A percentile compares a stretch with the other conserved stretches of the same genome.
Conservation (phyloP, 2,329 filamentous ascomycete genomes). For the Penicillium sp. region DNA sequence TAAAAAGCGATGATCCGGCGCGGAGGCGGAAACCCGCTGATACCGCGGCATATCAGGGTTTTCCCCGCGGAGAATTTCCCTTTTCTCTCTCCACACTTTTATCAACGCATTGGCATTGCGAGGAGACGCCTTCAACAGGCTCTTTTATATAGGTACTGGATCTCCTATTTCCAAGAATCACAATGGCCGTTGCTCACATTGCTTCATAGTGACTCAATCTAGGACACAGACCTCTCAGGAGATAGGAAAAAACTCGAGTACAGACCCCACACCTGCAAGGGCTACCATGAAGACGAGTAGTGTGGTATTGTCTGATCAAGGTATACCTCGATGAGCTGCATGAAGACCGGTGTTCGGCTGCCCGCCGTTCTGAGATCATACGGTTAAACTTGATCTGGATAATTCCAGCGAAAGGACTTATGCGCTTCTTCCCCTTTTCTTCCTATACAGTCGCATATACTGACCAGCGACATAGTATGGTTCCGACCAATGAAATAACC, state of each 20-base stretch:
- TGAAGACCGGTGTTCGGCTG: slow-evolving; percentile 41
- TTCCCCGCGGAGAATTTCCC: slow-evolving; percentile 16
- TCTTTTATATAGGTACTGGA: slow-evolving; percentile 3
- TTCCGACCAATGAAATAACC: slow-evolving; percentile 26
- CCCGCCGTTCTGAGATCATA: slow-evolving; percentile 41
- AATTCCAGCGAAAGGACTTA: slow-evolving; percentile 45
- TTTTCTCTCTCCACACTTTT: slow-evolving; percentile 1
- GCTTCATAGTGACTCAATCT: slow-evolving; percentile 20
- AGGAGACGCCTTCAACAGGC: background rate
- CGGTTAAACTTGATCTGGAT: slow-evolving; percentile 45
- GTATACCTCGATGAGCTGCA: slow-evolving; percentile 38
- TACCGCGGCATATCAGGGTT: slow-evolving; percentile 11
- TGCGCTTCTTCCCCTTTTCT: slow-evolving; percentile 29
- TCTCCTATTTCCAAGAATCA: background rate
- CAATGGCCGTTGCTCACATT: slow-evolving; percentile 7
- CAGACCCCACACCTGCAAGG: slow-evolving; percentile 23
- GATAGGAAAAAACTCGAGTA: slow-evolving; percentile 19
- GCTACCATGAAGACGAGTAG: slow-evolving; percentile 39
- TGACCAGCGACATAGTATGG: slow-evolving; percentile 31
- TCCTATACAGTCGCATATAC: slow-evolving; percentile 8
- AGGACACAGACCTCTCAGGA: slow-evolving; percentile 2
- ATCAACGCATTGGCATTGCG: background rate
- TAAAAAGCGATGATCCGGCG: background rate
- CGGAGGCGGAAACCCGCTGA: slow-evolving; percentile 12
- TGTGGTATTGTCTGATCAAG: slow-evolving; percentile 40